Evolutionary conservation across 2,329 filamentous ascomycete genomes (phyloP).

Genomic region (Aspergillus glaucus): DNA sequence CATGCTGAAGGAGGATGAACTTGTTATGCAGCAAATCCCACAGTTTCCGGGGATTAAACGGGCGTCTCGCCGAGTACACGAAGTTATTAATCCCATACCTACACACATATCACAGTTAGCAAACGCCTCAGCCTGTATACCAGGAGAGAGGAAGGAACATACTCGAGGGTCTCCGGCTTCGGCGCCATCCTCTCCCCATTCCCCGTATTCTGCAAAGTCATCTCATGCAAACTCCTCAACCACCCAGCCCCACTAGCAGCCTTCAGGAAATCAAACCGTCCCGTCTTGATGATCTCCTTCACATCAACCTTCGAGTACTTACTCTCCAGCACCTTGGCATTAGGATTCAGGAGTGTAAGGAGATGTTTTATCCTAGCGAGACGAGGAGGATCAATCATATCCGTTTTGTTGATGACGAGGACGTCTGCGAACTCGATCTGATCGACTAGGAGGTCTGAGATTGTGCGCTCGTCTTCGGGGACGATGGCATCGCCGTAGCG

Average conservation of each 20-base stretch:
- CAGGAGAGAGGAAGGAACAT: conserved; percentile 13
- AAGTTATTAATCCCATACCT: conserved; percentile 65
- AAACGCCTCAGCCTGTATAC: neutral
- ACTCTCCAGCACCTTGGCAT: conserved; percentile 58
- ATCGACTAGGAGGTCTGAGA: conserved; percentile 69
- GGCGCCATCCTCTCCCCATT: conserved; percentile 53
- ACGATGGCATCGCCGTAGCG: conserved; percentile 57
- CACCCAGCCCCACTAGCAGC: conserved; percentile 62
- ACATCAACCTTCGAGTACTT: conserved; percentile 56
- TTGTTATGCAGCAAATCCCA: conserved; percentile 40
- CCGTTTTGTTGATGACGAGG: conserved; percentile 64
- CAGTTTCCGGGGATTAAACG: conserved; percentile 39
- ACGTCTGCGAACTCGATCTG: conserved; percentile 74
- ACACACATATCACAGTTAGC: neutral
- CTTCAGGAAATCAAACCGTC: conserved; percentile 57
- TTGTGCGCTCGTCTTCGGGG: conserved; percentile 64
- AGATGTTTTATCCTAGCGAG: conserved; percentile 46
- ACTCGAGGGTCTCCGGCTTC: conserved; percentile 65
- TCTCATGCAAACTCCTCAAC: conserved; percentile 63
- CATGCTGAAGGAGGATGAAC: conserved; percentile 39
- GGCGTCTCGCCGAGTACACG: conserved; percentile 57
- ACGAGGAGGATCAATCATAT: conserved; percentile 49
- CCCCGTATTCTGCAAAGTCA: conserved; percentile 56
- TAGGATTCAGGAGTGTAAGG: conserved; percentile 58
- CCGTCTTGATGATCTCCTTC: conserved; percentile 58